Evolutionary conservation across 306 rosid species (phyloP).

Genomic region (Nissolia schottii): DNA sequence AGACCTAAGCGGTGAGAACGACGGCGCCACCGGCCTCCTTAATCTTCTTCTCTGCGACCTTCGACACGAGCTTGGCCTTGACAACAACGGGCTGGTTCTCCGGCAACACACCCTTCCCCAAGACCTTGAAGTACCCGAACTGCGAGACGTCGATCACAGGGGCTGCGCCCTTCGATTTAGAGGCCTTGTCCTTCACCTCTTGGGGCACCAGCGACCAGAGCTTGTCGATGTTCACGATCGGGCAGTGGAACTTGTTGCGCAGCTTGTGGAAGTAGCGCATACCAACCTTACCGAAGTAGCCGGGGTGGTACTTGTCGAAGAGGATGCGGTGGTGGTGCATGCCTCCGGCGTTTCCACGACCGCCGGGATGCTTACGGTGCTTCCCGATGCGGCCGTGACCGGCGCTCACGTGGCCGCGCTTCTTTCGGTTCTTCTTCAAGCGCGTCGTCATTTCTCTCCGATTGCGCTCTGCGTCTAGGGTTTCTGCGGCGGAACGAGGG

Average conservation of each 20-base stretch:
- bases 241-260: constrained; percentile 68
- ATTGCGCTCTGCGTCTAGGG: neutral
- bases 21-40: no score
- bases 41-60: no score
- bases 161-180: constrained; percentile 41
- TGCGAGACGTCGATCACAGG: constrained; percentile 73
- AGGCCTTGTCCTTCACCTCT: constrained; percentile 65
- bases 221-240: constrained; percentile 77
- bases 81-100: no score
- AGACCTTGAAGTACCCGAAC: no score
- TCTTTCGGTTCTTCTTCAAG: constrained; percentile 89
- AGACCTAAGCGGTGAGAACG: no score
- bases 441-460: constrained; percentile 75
- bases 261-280: constrained; percentile 89
- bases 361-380: no score
- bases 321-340: constrained; percentile 95
- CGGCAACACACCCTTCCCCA: no score
- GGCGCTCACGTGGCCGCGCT: constrained; percentile 91
- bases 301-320: constrained; percentile 90
- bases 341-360: constrained; percentile 91
- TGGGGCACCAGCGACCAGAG: constrained; percentile 69
- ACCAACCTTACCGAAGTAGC: constrained; percentile 84
- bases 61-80: no score
- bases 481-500: constrained; percentile 34
- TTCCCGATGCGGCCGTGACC: no score